phyloP scores from a whole-genome alignment of 305 asterid genomes.

The Caryopteris hybrid region DNA sequence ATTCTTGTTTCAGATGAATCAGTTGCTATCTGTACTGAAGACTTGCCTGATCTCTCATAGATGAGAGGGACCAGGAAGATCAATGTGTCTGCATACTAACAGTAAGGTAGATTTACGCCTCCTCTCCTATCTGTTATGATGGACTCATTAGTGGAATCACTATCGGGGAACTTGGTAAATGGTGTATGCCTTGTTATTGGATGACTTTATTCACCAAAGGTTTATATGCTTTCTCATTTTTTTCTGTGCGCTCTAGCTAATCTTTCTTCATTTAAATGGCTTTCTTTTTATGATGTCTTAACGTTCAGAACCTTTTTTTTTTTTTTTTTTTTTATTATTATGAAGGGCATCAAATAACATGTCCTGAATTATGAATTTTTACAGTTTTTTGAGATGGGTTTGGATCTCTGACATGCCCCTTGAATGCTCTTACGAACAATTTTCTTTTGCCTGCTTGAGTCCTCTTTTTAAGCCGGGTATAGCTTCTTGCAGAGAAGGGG shows the following conservation, averaged over 20 bases:
- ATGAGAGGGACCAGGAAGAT: constrained; percentile 84
- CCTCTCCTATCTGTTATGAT: too few relatives aligned
- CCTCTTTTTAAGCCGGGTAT: constrained; percentile 90
- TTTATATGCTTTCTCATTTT: not conserved
- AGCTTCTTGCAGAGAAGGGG: constrained; percentile 99
- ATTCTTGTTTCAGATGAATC: constrained; percentile 73
- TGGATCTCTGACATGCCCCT: constrained; percentile 93
- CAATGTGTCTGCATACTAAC: constrained; percentile 74
- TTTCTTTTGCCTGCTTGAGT: constrained; percentile 96
- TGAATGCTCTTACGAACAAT: constrained; percentile 93
- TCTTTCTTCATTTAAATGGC: not conserved
- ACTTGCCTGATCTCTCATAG: constrained; percentile 89
- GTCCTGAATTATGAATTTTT: constrained; percentile 32
- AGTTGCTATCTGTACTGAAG: constrained; percentile 84
- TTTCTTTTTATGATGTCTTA: not conserved
- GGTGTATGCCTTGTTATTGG: constrained; percentile 9
- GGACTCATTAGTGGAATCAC: too few relatives aligned
- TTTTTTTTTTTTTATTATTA: constrained; percentile 1
- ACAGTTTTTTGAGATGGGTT: constrained; percentile 99
- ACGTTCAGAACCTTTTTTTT: constrained; percentile 8
- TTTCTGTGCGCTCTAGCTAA: not conserved
- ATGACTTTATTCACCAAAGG: constrained; percentile 4
- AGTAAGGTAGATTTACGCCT: constrained; percentile 53
- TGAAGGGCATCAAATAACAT: constrained; percentile 13
- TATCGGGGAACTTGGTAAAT: too few relatives aligned